phyloP scores from a whole-genome alignment of 192 early-diverging fungal species.

The Dissophora globulifera region DNA sequence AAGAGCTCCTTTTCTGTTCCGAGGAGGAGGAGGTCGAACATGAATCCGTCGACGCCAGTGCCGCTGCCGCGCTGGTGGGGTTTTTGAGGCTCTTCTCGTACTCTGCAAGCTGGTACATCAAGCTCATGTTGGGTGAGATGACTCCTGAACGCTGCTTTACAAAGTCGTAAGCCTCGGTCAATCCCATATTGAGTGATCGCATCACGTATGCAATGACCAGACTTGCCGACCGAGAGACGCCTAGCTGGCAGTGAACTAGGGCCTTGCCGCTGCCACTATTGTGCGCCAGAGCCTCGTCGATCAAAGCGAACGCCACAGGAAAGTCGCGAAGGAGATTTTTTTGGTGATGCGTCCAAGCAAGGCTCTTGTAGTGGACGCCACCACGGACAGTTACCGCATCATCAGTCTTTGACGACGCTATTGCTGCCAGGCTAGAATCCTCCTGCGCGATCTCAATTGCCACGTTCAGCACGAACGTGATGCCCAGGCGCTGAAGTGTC shows the following conservation, averaged over 20 bases:
- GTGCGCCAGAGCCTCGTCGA: constrained; percentile 64
- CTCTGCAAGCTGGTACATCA: constrained; percentile 52
- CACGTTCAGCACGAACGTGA: constrained; percentile 77
- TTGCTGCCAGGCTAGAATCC: constrained; percentile 22
- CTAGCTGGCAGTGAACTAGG: constrained; percentile 78
- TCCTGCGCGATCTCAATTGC: constrained; percentile 72
- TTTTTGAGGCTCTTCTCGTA: constrained; percentile 44
- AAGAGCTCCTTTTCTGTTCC: constrained; percentile 15
- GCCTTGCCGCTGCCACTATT: constrained; percentile 58
- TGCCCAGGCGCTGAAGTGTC: constrained; percentile 59
- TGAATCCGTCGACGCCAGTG: neutral
- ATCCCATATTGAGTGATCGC: constrained; percentile 60
- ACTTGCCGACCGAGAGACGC: constrained; percentile 75
- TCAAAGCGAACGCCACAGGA: constrained; percentile 67
- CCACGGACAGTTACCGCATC: constrained; percentile 1
- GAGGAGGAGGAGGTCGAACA: too few species aligned
- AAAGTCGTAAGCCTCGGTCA: constrained; percentile 66
- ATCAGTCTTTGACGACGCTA: neutral
- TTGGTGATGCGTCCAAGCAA: constrained; percentile 80
- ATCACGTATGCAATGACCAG: constrained; percentile 78
- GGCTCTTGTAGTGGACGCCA: constrained; percentile 67
- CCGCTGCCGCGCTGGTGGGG: neutral
- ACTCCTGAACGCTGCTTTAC: constrained; percentile 45
- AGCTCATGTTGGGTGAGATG: constrained; percentile 52
- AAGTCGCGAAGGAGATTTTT: constrained; percentile 70